These are phyloP conservation scores for Arabis alpina DNA, from an alignment of 345 rosid species.

Conservation along the genomic window DNA sequence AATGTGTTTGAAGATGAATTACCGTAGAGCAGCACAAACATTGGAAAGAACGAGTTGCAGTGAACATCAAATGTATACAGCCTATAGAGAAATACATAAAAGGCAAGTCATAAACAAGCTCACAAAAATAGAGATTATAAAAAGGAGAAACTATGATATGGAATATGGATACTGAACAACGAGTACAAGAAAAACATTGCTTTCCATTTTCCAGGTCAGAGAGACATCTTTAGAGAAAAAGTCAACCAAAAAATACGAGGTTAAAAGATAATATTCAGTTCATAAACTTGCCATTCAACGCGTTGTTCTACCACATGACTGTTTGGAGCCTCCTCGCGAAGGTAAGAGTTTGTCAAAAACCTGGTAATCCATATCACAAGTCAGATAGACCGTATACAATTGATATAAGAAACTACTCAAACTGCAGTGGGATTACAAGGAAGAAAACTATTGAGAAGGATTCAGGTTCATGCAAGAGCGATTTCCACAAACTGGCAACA, in stretches of 20 bases:
- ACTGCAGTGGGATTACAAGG: background rate
- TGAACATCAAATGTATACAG: constrained; percentile 97
- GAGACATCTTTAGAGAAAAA: background rate
- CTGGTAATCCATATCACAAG: constrained; percentile 49
- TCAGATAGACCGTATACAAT: constrained; percentile 25
- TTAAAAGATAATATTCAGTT: constrained; percentile 31
- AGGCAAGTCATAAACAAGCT: constrained; percentile 15
- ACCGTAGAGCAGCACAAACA: constrained; percentile 95
- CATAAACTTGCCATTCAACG: constrained; percentile 88
- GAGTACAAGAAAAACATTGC: background rate
- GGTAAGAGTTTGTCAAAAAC: constrained; percentile 92
- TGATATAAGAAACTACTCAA: constrained; percentile 8
- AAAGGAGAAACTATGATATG: constrained; percentile 5
- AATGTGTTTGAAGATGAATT: constrained; percentile 38
- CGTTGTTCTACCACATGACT: constrained; percentile 99
- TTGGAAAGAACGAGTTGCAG: constrained; percentile 99
- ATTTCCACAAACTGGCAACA: constrained; percentile 21
- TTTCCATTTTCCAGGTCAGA: constrained; percentile 4
- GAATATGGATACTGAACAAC: background rate
- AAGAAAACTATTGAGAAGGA: constrained; percentile 5
- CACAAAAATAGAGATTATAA: background rate
- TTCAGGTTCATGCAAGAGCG: background rate
- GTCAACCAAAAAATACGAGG: background rate
- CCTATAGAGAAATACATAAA: constrained; percentile 54
- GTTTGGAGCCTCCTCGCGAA: constrained; percentile 95